Percentiles rank a stretch among this genome's conserved stretches.
Conservation (phyloP, 257 asterid genomes). For the Rehmannia glutinosa region DNA sequence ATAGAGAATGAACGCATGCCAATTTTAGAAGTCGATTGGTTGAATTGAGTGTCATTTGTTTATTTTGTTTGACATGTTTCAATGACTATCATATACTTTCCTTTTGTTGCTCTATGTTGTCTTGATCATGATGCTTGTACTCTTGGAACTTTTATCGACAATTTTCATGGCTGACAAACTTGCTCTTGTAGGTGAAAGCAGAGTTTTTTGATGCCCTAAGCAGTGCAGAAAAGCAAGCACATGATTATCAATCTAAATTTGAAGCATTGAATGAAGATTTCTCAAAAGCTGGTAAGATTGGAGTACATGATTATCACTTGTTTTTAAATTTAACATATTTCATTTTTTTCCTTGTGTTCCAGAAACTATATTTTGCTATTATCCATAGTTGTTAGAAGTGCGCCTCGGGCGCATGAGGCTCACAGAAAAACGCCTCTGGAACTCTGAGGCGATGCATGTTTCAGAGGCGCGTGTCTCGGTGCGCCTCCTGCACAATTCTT, state of each 20-base stretch:
- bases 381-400: too few relatives aligned
- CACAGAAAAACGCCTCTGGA: too few relatives aligned
- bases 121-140: slow-evolving; percentile 1
- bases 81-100: neutral
- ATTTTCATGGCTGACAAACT: slow-evolving; percentile 14
- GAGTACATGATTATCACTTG: neutral
- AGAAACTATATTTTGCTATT: too few relatives aligned
- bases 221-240: slow-evolving; percentile 93
- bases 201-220: slow-evolving; percentile 90
- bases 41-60: slow-evolving; percentile 12
- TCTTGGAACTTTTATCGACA: neutral
- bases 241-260: slow-evolving; percentile 57
- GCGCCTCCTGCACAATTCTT: too few relatives aligned
- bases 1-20: neutral
- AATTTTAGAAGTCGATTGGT: slow-evolving; percentile 2
- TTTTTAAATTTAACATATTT: neutral
- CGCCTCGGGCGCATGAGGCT: too few relatives aligned
- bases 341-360: neutral
- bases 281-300: slow-evolving; percentile 62
- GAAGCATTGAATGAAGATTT: slow-evolving; percentile 56
- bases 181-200: slow-evolving; percentile 67
- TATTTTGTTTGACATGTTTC: slow-evolving; percentile 17
- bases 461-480: too few relatives aligned
- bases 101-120: neutral
- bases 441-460: too few relatives aligned